phyloP scores from a whole-genome alignment of 2,329 filamentous ascomycete species.

The Metarhizium sp. region DNA sequence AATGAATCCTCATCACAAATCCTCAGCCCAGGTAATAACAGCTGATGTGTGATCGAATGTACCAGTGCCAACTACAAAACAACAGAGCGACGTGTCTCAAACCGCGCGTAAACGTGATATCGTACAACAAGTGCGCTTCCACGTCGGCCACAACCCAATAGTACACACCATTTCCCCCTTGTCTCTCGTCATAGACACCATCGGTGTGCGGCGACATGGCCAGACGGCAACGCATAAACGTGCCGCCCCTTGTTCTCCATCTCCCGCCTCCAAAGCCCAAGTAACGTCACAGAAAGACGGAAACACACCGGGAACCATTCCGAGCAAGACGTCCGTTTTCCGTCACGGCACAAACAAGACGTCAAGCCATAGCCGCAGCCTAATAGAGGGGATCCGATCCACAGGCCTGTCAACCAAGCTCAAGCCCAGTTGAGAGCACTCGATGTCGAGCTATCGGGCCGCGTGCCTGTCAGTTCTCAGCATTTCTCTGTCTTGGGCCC shows the following conservation, averaged over 20 bases:
- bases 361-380: no score
- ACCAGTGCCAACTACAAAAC: neutral
- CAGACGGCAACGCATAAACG: neutral
- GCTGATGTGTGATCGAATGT: no score
- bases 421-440: no score
- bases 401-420: no score
- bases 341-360: no score
- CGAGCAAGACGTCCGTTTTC: no score
- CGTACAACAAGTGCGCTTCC: neutral
- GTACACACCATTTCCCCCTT: neutral
- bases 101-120: neutral
- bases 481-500: no score
- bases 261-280: neutral
- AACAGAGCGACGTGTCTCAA: neutral
- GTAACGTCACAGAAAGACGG: neutral
- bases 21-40: no score
- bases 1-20: no score
- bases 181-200: neutral
- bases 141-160: neutral
- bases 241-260: neutral
- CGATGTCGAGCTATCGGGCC: no score
- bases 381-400: no score
- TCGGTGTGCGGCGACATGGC: neutral
- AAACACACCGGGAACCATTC: neutral
- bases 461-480: no score